Percentiles rank a stretch among this genome's conserved stretches.
These are phyloP conservation scores for Aegilops sharonensis DNA, from an alignment of 176 grass and related monocot species.

Conservation along the genomic window DNA sequence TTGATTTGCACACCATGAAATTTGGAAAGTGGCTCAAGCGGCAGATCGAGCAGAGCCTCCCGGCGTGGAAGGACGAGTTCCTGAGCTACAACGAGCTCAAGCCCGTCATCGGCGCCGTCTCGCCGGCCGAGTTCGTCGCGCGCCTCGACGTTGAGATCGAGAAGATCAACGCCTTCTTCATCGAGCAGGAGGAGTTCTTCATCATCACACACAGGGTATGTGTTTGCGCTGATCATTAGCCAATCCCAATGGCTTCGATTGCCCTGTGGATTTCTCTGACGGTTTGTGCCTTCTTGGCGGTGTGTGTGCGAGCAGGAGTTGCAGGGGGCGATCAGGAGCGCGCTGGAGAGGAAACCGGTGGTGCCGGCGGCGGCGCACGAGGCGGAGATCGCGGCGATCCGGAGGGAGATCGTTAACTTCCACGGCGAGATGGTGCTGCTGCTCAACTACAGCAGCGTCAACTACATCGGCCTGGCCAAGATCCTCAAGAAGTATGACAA, in stretches of 20 bases:
- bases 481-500: conserved; percentile 98
- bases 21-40: conserved; percentile 78
- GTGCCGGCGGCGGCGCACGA: conserved; percentile 25
- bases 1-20: conserved; percentile 40
- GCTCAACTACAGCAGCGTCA: conserved; percentile 93
- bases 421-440: conserved; percentile 90
- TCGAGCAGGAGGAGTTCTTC: conserved; percentile 93
- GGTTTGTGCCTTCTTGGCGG: neutral
- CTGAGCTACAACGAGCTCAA: conserved; percentile 95
- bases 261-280: neutral
- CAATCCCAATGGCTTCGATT: neutral
- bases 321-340: conserved; percentile 48
- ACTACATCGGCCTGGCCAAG: conserved; percentile 76
- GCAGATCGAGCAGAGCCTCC: conserved; percentile 85
- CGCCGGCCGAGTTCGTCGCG: conserved; percentile 48
- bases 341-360: conserved; percentile 17
- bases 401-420: conserved; percentile 69
- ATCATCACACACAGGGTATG: conserved; percentile 65
- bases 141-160: conserved; percentile 64
- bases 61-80: conserved; percentile 72
- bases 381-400: conserved; percentile 43
- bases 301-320: conserved; percentile 38
- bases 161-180: conserved; percentile 81
- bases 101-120: conserved; percentile 51
- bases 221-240: neutral